A percentile compares a stretch with the other conserved stretches of the same genome.
Conservation (phyloP, 768 basidiomycete species). For the Russula abietina region DNA sequence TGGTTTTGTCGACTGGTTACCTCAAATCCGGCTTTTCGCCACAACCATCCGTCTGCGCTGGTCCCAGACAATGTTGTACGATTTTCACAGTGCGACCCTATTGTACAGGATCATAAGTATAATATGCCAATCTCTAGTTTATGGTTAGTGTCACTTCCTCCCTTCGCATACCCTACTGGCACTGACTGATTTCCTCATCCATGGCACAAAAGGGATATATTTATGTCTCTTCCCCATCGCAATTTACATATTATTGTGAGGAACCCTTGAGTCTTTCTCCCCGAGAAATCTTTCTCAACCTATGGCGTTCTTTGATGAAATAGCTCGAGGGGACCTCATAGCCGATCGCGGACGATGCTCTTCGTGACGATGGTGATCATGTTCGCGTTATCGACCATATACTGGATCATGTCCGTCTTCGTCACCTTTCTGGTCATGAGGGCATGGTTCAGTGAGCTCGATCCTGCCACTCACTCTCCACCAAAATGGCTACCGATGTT, state of each 20-base stretch:
- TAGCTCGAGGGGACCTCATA: neutral
- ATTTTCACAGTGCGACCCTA: neutral
- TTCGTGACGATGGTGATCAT: neutral
- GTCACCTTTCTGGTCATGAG: neutral
- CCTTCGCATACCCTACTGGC: neutral
- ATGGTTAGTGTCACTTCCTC: neutral
- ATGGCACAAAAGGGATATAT: slow-evolving; percentile 3
- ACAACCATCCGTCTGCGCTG: neutral
- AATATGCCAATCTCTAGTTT: slow-evolving; percentile 1
- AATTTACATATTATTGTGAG: slow-evolving; percentile 7
- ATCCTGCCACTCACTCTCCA: neutral
- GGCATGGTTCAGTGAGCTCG: neutral
- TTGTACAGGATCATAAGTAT: slow-evolving; percentile 7
- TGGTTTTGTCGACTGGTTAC: neutral
- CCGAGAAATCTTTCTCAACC: neutral
- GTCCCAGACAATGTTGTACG: slow-evolving; percentile 1
- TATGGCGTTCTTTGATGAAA: neutral
- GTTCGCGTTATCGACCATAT: slow-evolving; percentile 8
- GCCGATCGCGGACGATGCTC: neutral
- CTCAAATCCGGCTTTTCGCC: neutral
- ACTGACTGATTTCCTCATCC: neutral
- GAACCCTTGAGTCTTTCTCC: neutral
- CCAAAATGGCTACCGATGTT: slow-evolving; percentile 1
- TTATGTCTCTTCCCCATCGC: slow-evolving; percentile 7
- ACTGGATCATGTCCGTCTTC: slow-evolving; percentile 1